These are phyloP conservation scores for Thalassiosira livingstoniorum DNA, from an alignment of 352 stramenopile species.

Conservation along the genomic window DNA sequence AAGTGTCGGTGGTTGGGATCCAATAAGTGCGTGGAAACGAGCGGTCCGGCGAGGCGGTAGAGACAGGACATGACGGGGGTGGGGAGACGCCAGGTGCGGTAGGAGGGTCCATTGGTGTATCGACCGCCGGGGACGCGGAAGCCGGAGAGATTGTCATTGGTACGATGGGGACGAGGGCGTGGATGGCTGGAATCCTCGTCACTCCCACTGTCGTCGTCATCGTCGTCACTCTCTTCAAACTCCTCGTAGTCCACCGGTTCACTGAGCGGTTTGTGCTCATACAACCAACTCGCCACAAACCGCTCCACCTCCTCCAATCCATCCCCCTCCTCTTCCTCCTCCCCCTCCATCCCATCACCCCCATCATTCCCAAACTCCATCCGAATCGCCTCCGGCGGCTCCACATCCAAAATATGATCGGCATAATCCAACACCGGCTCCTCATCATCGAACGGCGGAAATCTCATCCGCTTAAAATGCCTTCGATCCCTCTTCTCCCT, in stretches of 20 bases:
- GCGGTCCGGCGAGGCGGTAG: slow-evolving; percentile 95
- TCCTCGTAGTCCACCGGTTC: slow-evolving; percentile 68
- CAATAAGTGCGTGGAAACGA: slow-evolving; percentile 94
- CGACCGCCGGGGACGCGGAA: slow-evolving; percentile 85
- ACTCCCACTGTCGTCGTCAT: slow-evolving; percentile 37
- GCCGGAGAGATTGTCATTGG: slow-evolving; percentile 75
- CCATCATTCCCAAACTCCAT: slow-evolving; percentile 93
- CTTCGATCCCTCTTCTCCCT: slow-evolving; percentile 98
- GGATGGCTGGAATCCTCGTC: not conserved
- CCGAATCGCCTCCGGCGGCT: slow-evolving; percentile 95
- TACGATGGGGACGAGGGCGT: slow-evolving; percentile 2
- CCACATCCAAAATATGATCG: slow-evolving; percentile 94
- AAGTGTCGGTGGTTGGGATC: slow-evolving; percentile 96
- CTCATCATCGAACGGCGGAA: slow-evolving; percentile 99
- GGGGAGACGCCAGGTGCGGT: slow-evolving; percentile 96
- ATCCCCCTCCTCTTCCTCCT: slow-evolving; percentile 60
- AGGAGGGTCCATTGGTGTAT: slow-evolving; percentile 97
- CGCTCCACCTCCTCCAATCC: slow-evolving; percentile 87
- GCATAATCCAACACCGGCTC: slow-evolving; percentile 90
- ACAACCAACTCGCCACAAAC: slow-evolving; percentile 98
- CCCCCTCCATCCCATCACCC: slow-evolving; percentile 25
- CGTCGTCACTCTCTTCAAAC: slow-evolving; percentile 52
- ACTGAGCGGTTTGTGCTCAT: slow-evolving; percentile 93
- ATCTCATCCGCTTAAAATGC: slow-evolving; percentile 99
- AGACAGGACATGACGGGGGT: slow-evolving; percentile 98